Conservation (phyloP, 1,284 basidiomycete species). For the Cystobasidium sp. region DNA sequence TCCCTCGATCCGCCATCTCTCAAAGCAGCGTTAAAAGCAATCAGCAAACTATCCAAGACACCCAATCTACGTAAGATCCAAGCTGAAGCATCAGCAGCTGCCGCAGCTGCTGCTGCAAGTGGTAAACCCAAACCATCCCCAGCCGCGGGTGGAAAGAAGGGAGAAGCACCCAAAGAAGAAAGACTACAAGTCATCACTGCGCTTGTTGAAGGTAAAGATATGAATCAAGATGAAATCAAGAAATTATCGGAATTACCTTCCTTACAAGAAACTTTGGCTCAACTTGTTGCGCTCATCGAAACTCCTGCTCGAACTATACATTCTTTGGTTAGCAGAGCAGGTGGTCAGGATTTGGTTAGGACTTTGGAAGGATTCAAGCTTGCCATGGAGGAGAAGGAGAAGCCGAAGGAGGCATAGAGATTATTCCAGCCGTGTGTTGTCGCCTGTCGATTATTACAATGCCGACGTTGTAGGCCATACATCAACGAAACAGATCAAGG, state of each 20-base stretch:
- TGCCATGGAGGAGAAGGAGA: slow-evolving; percentile 47
- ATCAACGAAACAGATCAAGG: too few species aligned
- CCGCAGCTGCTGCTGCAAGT: slow-evolving; percentile 5
- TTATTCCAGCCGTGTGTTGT: neutral
- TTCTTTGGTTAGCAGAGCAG: slow-evolving; percentile 28
- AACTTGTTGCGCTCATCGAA: slow-evolving; percentile 59
- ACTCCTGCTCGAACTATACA: slow-evolving; percentile 51
- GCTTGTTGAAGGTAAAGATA: slow-evolving; percentile 55
- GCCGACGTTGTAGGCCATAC: neutral
- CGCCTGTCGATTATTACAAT: neutral
- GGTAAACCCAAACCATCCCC: neutral
- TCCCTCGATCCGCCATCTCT: slow-evolving; percentile 58
- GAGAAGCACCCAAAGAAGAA: slow-evolving; percentile 45
- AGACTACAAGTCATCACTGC: slow-evolving; percentile 56
- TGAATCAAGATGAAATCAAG: slow-evolving; percentile 45
- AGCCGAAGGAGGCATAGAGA: slow-evolving; percentile 6
- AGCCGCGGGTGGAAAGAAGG: too few species aligned
- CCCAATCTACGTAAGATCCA: slow-evolving; percentile 36
- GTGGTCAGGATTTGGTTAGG: slow-evolving; percentile 31
- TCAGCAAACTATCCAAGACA: slow-evolving; percentile 51
- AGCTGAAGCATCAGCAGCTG: slow-evolving; percentile 28
- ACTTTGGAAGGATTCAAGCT: slow-evolving; percentile 48
- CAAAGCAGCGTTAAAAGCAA: slow-evolving; percentile 53
- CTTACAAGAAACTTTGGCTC: slow-evolving; percentile 56
- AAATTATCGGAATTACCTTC: slow-evolving; percentile 57